These are phyloP conservation scores for Pisolithus orientalis DNA, from an alignment of 768 basidiomycete species.

Conservation along the genomic window DNA sequence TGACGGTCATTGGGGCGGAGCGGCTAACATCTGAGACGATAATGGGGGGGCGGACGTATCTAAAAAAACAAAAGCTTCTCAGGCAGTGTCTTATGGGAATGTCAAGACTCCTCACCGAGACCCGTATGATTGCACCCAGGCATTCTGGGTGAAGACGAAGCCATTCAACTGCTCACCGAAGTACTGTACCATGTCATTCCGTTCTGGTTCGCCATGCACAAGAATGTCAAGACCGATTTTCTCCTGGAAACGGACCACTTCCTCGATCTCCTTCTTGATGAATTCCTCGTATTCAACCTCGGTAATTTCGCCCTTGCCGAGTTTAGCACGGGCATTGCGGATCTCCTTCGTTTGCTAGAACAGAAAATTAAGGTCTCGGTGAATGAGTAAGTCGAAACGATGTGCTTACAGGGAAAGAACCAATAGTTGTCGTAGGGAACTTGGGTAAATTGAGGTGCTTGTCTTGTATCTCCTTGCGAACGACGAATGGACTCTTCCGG, in stretches of 20 bases:
- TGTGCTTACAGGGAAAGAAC: constrained; percentile 82
- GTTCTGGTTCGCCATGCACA: constrained; percentile 98
- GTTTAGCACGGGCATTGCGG: constrained; percentile 92
- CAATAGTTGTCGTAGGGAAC: constrained; percentile 98
- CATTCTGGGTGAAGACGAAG: constrained; percentile 98
- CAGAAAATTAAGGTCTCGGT: constrained; percentile 7
- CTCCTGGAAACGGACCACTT: constrained; percentile 95
- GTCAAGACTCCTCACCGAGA: constrained; percentile 60
- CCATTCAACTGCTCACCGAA: constrained; percentile 94
- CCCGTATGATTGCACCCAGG: constrained; percentile 99
- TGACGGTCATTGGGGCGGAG: constrained; percentile 87
- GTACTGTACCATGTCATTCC: constrained; percentile 99
- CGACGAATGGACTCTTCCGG: constrained; percentile 84
- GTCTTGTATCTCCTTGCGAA: constrained; percentile 83
- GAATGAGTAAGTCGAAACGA: background rate
- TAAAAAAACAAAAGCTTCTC: constrained; percentile 20
- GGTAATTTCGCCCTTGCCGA: constrained; percentile 86
- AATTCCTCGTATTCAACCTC: constrained; percentile 88
- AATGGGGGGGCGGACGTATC: constrained; percentile 97
- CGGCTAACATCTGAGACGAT: constrained; percentile 98
- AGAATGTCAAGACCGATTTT: constrained; percentile 91
- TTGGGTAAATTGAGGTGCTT: constrained; percentile 86
- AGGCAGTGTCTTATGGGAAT: constrained; percentile 3
- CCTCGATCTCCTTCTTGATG: constrained; percentile 96
- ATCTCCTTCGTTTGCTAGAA: constrained; percentile 96